Conservation (phyloP, 331 rosid species). For the Acacia pycnantha region DNA sequence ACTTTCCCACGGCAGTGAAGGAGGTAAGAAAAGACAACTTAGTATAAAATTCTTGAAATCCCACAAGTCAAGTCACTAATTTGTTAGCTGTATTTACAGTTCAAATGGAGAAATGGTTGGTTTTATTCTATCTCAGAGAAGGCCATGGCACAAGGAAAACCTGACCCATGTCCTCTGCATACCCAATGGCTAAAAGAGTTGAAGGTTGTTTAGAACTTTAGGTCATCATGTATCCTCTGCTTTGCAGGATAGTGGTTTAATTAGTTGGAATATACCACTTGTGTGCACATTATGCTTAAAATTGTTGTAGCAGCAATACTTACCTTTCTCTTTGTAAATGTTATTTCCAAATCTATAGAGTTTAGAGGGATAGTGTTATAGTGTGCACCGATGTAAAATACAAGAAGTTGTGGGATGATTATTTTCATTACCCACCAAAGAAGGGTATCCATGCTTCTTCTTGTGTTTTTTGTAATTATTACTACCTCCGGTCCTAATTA, state of each 20-base stretch:
- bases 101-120: constrained; percentile 98
- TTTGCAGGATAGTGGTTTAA: not conserved
- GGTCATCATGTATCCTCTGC: not conserved
- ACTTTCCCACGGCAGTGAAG: constrained; percentile 95
- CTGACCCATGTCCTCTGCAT: constrained; percentile 87
- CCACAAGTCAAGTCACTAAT: not conserved
- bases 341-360: not conserved
- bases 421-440: not conserved
- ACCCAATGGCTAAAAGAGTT: constrained; percentile 85
- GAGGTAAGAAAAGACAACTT: constrained; percentile 54
- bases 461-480: too few species aligned
- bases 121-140: constrained; percentile 76
- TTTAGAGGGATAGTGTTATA: not conserved
- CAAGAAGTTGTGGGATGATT: not conserved
- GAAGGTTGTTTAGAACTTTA: constrained; percentile 49
- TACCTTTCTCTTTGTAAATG: not conserved
- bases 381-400: not conserved
- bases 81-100: constrained; percentile 49
- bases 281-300: not conserved
- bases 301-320: not conserved
- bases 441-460: not conserved
- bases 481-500: too few species aligned
- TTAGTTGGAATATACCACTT: not conserved
- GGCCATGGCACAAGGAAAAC: constrained; percentile 65
- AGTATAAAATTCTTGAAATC: not conserved